Base-by-base conservation (phyloP, 441 rosid species). In the Pelargonium cotyledonis region DNA sequence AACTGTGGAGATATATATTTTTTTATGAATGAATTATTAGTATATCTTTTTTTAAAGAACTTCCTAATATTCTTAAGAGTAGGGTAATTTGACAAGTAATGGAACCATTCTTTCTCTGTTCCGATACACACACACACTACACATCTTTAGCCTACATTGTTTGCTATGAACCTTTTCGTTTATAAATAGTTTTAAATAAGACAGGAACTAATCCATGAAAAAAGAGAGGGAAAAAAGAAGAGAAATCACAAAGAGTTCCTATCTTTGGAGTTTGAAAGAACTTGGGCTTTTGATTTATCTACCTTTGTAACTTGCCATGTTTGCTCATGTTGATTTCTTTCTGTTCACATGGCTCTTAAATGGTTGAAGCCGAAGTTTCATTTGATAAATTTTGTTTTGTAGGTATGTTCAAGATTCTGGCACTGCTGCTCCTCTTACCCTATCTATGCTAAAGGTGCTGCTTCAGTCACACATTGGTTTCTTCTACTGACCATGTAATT, bases 351-450 rank as follows among this genome's bases (percentile, higher is more conserved):
- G 61, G 26, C 26, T 7, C 23, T 21, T 60, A 60, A 29, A 26
- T 23, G 63, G 43, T 61, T 19, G 23, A 51, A 26, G 19, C 7
- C 21, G 8, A 57, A 75, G 61, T 53, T 68, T 64, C 38, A 71
- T 79, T 68, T 23, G 46, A 19, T 23, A 23, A 23, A n/a, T 73
- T n/a, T 66, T 73, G 41, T 79, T 82, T 70, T 80, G 73, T 69
- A 95, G 99, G 98, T 95, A 95, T 88, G 95, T 95, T 65, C 72
- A 88, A 88, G 98, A 92, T 79, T 79, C 99, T 75, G 92, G 88
- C 80, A 86, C 89, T 73, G 98, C 99, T 75, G 93, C 99, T 77
- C 99, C 98, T 73, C 98, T 95, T 71, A 87, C 93, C 68, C 84
- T 95, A 62, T 92, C 95, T 65, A 90, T 95, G 98, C 91, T 95